Evolutionary conservation across 306 rosid genomes (phyloP).

Genomic region (Cicer pinnatifidum): DNA sequence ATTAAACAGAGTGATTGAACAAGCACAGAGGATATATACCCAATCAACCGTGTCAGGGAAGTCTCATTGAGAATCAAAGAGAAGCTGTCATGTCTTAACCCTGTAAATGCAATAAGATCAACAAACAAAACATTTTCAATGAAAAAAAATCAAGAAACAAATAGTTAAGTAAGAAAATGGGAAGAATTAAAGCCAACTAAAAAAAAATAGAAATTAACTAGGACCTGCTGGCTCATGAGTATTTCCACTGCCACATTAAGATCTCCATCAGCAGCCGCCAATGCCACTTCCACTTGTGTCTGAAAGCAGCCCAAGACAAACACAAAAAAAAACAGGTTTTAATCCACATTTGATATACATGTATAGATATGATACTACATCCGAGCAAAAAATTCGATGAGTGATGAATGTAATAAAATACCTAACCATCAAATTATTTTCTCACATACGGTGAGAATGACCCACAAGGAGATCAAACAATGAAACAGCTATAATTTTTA

Average conservation of each 20-base stretch:
- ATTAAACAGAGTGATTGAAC: slow-evolving; percentile 32
- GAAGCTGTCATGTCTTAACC: slow-evolving; percentile 46
- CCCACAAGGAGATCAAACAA: slow-evolving; percentile 24
- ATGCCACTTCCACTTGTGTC: slow-evolving; percentile 98
- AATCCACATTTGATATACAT: slow-evolving; percentile 36
- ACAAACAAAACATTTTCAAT: slow-evolving; percentile 24
- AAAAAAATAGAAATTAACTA: slow-evolving; percentile 25
- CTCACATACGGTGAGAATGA: not conserved
- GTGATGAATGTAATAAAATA: not conserved
- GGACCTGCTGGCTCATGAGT: slow-evolving; percentile 96
- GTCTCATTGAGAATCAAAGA: slow-evolving; percentile 30
- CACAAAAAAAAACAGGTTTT: slow-evolving; percentile 34
- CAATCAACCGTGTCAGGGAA: slow-evolving; percentile 18
- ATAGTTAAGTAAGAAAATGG: not conserved
- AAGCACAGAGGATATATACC: slow-evolving; percentile 20
- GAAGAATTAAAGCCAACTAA: slow-evolving; percentile 1
- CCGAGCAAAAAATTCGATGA: not conserved
- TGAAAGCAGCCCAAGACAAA: slow-evolving; percentile 52
- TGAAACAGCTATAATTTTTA: not conserved
- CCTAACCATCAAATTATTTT: slow-evolving; percentile 6
- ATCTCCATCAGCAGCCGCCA: slow-evolving; percentile 98
- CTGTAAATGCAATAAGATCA: slow-evolving; percentile 52
- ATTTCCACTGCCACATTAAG: slow-evolving; percentile 89
- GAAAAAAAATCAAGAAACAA: not conserved
- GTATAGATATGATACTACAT: slow-evolving; percentile 14